A percentile compares a stretch with the other conserved stretches of the same genome.
Evolutionary conservation across 345 rosid species (phyloP).

Genomic region (Populus deltoides): DNA sequence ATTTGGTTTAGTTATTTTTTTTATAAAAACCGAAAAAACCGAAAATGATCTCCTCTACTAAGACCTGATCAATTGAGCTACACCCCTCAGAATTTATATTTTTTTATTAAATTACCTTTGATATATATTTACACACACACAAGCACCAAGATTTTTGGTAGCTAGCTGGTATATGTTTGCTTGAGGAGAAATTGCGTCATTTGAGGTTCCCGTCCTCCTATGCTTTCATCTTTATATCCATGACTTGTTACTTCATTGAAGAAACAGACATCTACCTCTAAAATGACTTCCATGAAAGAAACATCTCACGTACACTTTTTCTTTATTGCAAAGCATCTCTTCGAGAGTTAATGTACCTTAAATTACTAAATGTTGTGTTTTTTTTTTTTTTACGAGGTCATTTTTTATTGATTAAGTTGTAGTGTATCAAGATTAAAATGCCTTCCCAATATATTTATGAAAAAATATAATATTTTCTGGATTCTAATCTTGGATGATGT

Average conservation of each 20-base stretch:
- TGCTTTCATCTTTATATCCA: slow-evolving; percentile 14
- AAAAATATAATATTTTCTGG: too few relatives aligned
- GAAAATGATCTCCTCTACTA: too few relatives aligned
- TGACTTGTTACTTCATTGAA: neutral
- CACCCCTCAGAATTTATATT: neutral
- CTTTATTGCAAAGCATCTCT: slow-evolving; percentile 11
- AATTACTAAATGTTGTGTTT: too few relatives aligned
- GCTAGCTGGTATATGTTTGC: slow-evolving; percentile 27
- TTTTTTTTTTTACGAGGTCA: neutral
- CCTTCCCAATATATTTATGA: too few relatives aligned
- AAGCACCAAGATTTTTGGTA: neutral
- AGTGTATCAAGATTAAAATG: too few relatives aligned
- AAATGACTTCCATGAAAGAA: slow-evolving; percentile 33
- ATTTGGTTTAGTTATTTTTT: too few relatives aligned
- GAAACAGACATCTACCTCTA: slow-evolving; percentile 28
- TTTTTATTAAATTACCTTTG: neutral
- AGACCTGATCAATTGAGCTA: rapidly evolving
- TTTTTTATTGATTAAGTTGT: neutral
- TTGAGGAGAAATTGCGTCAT: slow-evolving; percentile 31
- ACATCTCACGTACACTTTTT: neutral
- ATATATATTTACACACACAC: too few relatives aligned
- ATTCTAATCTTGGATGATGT: too few relatives aligned
- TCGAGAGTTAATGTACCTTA: neutral
- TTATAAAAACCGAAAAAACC: too few relatives aligned
- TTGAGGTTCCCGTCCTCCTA: slow-evolving; percentile 22